Percentiles rank a stretch among this genome's conserved stretches.
phyloP scores from a whole-genome alignment of 345 rosid genomes.

The Rhizophora mangle region DNA sequence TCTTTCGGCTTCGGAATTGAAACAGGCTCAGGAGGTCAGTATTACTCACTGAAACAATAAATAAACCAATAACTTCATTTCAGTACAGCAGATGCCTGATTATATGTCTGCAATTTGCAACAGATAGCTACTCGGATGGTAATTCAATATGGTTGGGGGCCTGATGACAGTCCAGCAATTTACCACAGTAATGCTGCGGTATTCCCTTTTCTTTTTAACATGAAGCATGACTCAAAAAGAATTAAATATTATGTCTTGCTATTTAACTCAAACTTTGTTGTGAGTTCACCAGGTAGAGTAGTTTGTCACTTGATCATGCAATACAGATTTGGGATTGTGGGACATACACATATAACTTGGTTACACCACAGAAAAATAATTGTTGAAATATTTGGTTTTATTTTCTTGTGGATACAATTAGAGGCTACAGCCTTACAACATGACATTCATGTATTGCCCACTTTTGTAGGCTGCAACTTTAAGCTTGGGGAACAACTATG shows the following conservation, averaged over 20 bases:
- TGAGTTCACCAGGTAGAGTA: conserved; percentile 1
- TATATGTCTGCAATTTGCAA: conserved; percentile 27
- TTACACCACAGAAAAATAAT: no score
- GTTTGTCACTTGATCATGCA: not conserved
- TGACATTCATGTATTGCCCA: not conserved
- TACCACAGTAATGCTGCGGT: conserved; percentile 77
- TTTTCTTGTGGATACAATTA: not conserved
- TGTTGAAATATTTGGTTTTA: no score
- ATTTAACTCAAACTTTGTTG: not conserved
- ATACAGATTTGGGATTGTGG: not conserved
- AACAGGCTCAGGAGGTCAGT: conserved; percentile 84
- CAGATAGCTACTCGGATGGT: conserved; percentile 97
- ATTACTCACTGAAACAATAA: conserved; percentile 6
- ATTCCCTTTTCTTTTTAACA: conserved; percentile 30
- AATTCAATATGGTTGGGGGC: conserved; percentile 97
- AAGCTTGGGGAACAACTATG: conserved; percentile 83
- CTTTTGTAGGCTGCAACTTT: conserved; percentile 57
- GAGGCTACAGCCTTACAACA: not conserved
- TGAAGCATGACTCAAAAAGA: not conserved
- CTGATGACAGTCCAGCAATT: conserved; percentile 86
- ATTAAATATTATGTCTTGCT: not conserved
- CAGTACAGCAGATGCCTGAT: conserved; percentile 6
- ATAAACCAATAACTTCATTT: not conserved
- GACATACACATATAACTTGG: not conserved
- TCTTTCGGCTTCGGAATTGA: conserved; percentile 73